phyloP scores from a whole-genome alignment of 805 yeast genomes.

The Candida germanica region DNA sequence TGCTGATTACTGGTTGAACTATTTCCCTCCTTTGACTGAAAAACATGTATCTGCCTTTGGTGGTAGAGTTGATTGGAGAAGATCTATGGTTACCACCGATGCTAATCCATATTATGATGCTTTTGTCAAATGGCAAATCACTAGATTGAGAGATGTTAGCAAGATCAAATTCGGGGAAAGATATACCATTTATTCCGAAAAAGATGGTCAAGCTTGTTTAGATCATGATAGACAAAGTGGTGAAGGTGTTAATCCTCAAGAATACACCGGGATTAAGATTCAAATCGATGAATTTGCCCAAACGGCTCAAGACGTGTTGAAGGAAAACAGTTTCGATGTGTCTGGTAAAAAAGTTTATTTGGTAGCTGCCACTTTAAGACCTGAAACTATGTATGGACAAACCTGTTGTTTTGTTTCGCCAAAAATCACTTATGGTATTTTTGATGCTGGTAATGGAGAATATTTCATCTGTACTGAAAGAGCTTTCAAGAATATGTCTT shows the following conservation, averaged over 20 bases:
- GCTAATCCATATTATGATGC: slow-evolving; percentile 93
- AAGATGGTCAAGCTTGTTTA: slow-evolving; percentile 99
- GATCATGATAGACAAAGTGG: slow-evolving; percentile 98
- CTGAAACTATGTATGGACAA: slow-evolving; percentile 99
- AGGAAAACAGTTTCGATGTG: slow-evolving; percentile 45
- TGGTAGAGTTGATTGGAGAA: slow-evolving; percentile 96
- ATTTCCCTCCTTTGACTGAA: slow-evolving; percentile 88
- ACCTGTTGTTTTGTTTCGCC: slow-evolving; percentile 98
- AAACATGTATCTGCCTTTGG: slow-evolving; percentile 79
- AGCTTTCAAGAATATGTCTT: slow-evolving; percentile 96
- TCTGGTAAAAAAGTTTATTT: slow-evolving; percentile 66
- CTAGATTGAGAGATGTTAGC: slow-evolving; percentile 75
- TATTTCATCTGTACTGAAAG: slow-evolving; percentile 87
- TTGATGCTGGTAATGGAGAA: slow-evolving; percentile 74
- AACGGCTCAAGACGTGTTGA: slow-evolving; percentile 51
- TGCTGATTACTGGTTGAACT: slow-evolving; percentile 84
- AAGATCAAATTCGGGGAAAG: slow-evolving; percentile 98
- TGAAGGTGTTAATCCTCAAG: slow-evolving; percentile 96
- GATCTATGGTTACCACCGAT: slow-evolving; percentile 93
- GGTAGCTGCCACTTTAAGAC: slow-evolving; percentile 96
- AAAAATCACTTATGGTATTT: slow-evolving; percentile 86
- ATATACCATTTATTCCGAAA: slow-evolving; percentile 94
- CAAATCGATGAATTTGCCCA: slow-evolving; percentile 58
- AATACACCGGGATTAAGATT: slow-evolving; percentile 91
- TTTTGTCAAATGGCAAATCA: slow-evolving; percentile 95